Evolutionary conservation across 176 grass and related monocot genomes (phyloP).

Genomic region (Oryza glaberrima): DNA sequence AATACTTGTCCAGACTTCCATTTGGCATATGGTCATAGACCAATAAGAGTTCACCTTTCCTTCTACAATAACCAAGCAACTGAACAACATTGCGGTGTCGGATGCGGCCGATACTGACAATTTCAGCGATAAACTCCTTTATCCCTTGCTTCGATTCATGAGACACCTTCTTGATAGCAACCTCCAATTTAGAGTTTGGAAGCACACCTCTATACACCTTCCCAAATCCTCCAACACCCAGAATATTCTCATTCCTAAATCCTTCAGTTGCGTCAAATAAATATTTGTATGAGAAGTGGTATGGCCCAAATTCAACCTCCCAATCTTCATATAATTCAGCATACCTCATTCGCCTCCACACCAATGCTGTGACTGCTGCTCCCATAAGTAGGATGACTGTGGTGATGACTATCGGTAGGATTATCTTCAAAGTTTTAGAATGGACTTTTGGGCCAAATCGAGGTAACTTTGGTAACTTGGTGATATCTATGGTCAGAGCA

Average conservation of each 20-base stretch:
- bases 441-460: constrained; percentile 3
- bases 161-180: too few relatives aligned
- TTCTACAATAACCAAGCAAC: too few relatives aligned
- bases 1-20: constrained; percentile 41
- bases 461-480: too few relatives aligned
- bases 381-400: neutral
- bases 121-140: too few relatives aligned
- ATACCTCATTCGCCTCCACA: constrained; percentile 12
- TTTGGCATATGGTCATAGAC: too few relatives aligned
- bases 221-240: constrained; percentile 24
- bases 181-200: too few relatives aligned
- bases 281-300: constrained; percentile 26
- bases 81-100: too few relatives aligned
- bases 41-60: too few relatives aligned
- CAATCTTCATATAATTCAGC: constrained; percentile 29
- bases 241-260: constrained; percentile 14
- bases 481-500: constrained; percentile 18
- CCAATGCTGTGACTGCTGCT: neutral
- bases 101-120: too few relatives aligned
- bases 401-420: constrained; percentile 4
- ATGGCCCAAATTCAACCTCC: constrained; percentile 28
- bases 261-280: constrained; percentile 26
- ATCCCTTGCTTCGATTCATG: too few relatives aligned
- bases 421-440: neutral
- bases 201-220: too few relatives aligned